Percentiles rank a stretch among this genome's conserved stretches.
phyloP scores from a whole-genome alignment of 2,329 filamentous ascomycete genomes.

The Cercospora janseana region DNA sequence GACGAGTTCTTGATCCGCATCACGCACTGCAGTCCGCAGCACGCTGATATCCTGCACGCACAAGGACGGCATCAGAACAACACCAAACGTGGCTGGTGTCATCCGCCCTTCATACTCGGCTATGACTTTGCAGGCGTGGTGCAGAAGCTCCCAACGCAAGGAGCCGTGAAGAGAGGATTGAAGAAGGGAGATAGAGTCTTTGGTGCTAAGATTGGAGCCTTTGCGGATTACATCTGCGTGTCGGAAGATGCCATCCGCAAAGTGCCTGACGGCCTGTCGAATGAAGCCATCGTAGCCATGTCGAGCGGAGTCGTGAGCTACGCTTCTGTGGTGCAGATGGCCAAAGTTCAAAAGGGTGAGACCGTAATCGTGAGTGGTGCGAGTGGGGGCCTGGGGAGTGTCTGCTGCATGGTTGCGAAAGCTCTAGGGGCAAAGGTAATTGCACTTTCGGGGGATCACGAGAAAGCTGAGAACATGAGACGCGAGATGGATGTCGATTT shows the following conservation, averaged over 20 bases:
- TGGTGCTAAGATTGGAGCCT: slow-evolving; percentile 53
- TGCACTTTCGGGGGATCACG: slow-evolving; percentile 50
- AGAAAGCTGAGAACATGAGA: slow-evolving; percentile 43
- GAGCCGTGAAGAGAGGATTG: slow-evolving; percentile 32
- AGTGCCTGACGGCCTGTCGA: slow-evolving; percentile 49
- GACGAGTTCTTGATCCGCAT: slow-evolving; percentile 49
- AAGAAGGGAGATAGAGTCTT: slow-evolving; percentile 54
- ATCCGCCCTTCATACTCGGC: slow-evolving; percentile 54
- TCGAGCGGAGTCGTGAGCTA: slow-evolving; percentile 56
- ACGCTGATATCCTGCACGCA: slow-evolving; percentile 61
- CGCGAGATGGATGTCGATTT: slow-evolving; percentile 33
- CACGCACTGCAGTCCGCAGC: slow-evolving; percentile 58
- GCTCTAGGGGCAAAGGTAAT: slow-evolving; percentile 55
- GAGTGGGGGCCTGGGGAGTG: slow-evolving; percentile 55
- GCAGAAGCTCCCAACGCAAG: slow-evolving; percentile 38
- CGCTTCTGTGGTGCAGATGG: slow-evolving; percentile 49
- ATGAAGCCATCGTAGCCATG: slow-evolving; percentile 53
- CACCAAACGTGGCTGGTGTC: slow-evolving; percentile 47
- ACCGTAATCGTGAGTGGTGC: slow-evolving; percentile 57
- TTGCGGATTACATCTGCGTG: slow-evolving; percentile 52
- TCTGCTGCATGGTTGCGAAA: slow-evolving; percentile 57
- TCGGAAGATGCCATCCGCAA: slow-evolving; percentile 42
- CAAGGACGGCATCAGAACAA: slow-evolving; percentile 59
- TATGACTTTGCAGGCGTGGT: slow-evolving; percentile 61
- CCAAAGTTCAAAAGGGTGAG: slow-evolving; percentile 46